Evolutionary conservation across 2,329 filamentous ascomycete genomes (phyloP), one percentile per base, ranked within the genome.

Genomic region (Epichloe festucae): DNA sequence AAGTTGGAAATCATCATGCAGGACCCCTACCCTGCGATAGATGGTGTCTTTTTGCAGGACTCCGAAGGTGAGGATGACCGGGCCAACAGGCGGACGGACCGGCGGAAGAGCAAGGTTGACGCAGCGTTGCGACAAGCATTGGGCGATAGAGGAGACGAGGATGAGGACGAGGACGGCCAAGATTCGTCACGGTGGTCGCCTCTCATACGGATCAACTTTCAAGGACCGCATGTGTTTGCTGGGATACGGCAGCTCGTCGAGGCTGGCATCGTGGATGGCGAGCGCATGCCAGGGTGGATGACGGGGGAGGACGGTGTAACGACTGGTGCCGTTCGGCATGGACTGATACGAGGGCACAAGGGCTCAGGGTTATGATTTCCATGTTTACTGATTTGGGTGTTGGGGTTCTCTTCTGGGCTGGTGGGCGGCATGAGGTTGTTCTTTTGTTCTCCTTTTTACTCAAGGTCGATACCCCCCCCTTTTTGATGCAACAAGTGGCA

Each of bases 221-320:
- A 83, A 40, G 89, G 89, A 0, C 67, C 76, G 0, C 87, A 95
- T 63, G 82, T 95, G 3, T 91, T 94, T 68, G 83, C 84, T 0
- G 89, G 89, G 0, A 74, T 95, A 23, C 77, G 87, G 46, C 81
- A 85, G 60, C 73, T 95, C 35, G 85, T 91, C 0, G 88, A 94
- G 65, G 70, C 79, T 15, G 88, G 87, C 0, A 74, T 87, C 48
- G 72, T 95, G 27, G 81, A 94, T 62, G 84, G 87, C 1, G 77
- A 82, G 60, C 78, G 73, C 51, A 90, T 94, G 85, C 89, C 89
- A 0, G 85, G 85, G 0, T 95, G 89, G 88, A 84, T 95, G 83
- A 93, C 88, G 1, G 89, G 89, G 2, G 89, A 95, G 61, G 85
- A 89, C 44, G 85, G 83, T 0, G 81, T 93, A 5, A 93, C 86